Evolutionary conservation across 768 basidiomycete genomes (phyloP).

Genomic region (Sarcodon sp.): DNA sequence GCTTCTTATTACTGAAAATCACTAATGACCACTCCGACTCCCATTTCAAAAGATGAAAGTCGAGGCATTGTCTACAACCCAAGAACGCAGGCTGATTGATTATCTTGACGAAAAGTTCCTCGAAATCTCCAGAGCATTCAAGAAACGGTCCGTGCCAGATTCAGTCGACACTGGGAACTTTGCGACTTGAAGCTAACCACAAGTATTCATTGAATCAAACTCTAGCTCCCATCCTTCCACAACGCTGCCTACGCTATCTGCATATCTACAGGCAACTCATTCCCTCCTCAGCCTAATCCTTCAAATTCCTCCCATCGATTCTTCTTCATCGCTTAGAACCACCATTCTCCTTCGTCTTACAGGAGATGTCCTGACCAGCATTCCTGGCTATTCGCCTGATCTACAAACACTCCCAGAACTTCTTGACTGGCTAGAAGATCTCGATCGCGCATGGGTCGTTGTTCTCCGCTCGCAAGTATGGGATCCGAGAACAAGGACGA

Average conservation of each 20-base stretch:
- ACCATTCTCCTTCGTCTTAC: conserved; percentile 63
- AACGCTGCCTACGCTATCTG: conserved; percentile 38
- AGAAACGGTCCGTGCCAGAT: conserved; percentile 48
- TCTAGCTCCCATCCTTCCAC: conserved; percentile 33
- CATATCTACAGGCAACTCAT: conserved; percentile 48
- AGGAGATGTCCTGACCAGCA: conserved; percentile 45
- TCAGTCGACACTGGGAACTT: not conserved
- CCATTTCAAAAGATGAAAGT: too few species aligned
- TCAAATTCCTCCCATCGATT: conserved; percentile 63
- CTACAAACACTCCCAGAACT: conserved; percentile 33
- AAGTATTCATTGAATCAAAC: not conserved
- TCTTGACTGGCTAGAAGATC: conserved; percentile 56
- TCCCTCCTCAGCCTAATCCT: conserved; percentile 48
- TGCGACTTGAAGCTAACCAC: not conserved
- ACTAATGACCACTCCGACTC: too few species aligned
- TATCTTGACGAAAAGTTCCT: conserved; percentile 58
- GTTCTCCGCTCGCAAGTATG: conserved; percentile 55
- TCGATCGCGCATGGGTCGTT: conserved; percentile 64
- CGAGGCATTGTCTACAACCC: conserved; percentile 13
- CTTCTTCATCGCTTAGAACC: conserved; percentile 54
- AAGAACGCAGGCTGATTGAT: conserved; percentile 53
- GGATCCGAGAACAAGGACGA: conserved; percentile 36
- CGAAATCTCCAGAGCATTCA: conserved; percentile 53
- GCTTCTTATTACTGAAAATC: too few species aligned
- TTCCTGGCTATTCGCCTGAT: conserved; percentile 46